Percentiles rank a stretch among this genome's conserved stretches.
These are phyloP conservation scores for Hondaea fermentalgiana DNA, from an alignment of 108 stramenopile species.

Conservation along the genomic window DNA sequence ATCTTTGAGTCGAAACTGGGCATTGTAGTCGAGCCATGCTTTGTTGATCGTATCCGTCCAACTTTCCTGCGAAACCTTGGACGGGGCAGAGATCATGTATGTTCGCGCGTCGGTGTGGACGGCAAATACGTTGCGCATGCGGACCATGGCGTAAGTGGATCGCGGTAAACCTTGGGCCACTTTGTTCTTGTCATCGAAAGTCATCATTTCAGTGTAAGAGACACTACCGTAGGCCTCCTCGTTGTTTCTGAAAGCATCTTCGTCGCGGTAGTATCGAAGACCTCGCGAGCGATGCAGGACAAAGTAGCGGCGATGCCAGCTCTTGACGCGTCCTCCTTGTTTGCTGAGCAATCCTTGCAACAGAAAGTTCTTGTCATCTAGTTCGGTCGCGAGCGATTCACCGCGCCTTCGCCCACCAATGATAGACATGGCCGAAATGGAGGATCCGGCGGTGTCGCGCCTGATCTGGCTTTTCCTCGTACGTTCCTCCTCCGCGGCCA, in stretches of 20 bases:
- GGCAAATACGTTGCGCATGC: background rate
- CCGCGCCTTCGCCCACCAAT: background rate
- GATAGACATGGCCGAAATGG: background rate
- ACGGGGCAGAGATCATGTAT: background rate
- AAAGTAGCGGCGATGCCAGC: background rate
- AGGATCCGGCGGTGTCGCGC: background rate
- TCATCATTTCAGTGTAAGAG: background rate
- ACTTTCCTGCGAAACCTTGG: background rate
- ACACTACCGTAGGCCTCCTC: background rate
- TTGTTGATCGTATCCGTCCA: background rate
- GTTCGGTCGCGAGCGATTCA: background rate
- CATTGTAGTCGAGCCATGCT: background rate
- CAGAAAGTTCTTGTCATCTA: background rate
- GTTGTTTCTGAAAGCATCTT: background rate
- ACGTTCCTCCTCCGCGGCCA: background rate
- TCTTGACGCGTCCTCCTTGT: background rate
- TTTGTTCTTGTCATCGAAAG: background rate
- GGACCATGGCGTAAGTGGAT: background rate
- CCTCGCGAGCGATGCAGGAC: background rate
- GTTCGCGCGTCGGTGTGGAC: background rate
- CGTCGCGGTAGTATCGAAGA: background rate
- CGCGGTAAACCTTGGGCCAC: background rate
- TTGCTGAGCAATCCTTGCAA: background rate
- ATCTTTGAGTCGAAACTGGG: background rate
- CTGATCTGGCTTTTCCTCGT: background rate